phyloP scores from a whole-genome alignment of 345 rosid species.

The Lagerstroemia speciosa region DNA sequence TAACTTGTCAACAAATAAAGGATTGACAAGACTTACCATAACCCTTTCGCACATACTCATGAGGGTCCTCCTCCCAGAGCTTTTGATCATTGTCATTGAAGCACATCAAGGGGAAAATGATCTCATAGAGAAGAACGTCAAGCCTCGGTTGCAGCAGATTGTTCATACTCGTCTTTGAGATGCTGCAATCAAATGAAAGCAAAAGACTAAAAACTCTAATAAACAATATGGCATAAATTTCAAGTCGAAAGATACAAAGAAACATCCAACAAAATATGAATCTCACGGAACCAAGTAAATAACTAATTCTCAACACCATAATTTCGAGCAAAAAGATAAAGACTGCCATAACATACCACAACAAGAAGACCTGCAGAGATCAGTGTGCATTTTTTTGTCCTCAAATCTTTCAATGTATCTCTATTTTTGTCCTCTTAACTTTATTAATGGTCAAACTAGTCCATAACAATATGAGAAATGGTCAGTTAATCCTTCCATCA shows the following conservation, averaged over 20 bases:
- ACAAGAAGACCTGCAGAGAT: too few relatives aligned
- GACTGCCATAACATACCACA: too few relatives aligned
- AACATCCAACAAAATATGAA: not conserved
- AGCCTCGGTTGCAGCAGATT: constrained; percentile 71
- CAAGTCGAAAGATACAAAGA: not conserved
- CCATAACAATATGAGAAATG: not conserved
- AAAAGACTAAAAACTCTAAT: not conserved
- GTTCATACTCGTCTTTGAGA: constrained; percentile 77
- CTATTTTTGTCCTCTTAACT: not conserved
- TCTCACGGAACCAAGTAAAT: not conserved
- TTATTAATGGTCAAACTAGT: not conserved
- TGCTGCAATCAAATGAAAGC: constrained; percentile 34
- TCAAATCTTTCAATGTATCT: not conserved
- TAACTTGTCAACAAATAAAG: not conserved
- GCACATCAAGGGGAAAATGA: constrained; percentile 97
- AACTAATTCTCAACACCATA: not conserved
- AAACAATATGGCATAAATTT: not conserved
- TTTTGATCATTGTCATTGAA: constrained; percentile 93
- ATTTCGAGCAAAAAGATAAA: too few relatives aligned
- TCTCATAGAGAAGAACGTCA: constrained; percentile 89
- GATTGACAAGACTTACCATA: constrained; percentile 57
- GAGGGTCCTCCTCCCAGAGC: constrained; percentile 99
- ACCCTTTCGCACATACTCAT: constrained; percentile 99
- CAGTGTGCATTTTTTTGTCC: not conserved
- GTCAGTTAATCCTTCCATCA: not conserved